Base-by-base conservation (phyloP, 2,329 filamentous ascomycete genomes). In the Alternaria alternata region DNA sequence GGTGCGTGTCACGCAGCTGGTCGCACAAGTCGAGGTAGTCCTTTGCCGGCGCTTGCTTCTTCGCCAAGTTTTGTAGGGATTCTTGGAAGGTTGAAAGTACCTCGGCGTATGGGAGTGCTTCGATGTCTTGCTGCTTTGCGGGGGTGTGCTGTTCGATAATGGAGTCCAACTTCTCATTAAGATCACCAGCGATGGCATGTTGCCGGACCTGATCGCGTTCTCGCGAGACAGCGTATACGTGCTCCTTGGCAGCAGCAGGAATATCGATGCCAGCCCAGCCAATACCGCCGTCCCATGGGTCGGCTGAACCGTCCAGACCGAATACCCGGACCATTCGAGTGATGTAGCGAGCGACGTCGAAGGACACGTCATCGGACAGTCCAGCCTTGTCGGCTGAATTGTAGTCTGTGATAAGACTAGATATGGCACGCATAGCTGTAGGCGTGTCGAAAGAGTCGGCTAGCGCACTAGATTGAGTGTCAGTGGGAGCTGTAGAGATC, bases 381-480 rank as follows among this genome's bases (percentile, higher is more conserved):
- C 66, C 68, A 28, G 70, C 58, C 43, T 73, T 73, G 48, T 73
- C 72, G 16, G 81, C 79, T 26, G 81, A 82, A 78, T 97, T 97
- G 73, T 90, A 91, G 42, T 91, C 87, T 48, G 89, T 90, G 63
- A 97, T 89, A 24, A 97, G 81, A 57, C 92, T 88, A 2, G 89
- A 87, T 47, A 97, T 89, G n/a, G 88, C 81, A 49, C 87, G 86
- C 90, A 97, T 93, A 5, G 89, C 92, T 51, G 84, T 82, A 1
- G 91, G 88, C 0, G 94, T 97, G 78, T 97, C 91, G 76, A 97
- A 96, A 0, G 93, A 97, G 79, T 96, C 93, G 68, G 85, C 85
- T 16, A 97, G 83, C 2, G 91, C 90, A 42, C 82, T 49, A 24
- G 3, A 16, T 42, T 12, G 20, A 42, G 11, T 42, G 39, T 42